Conservation (phyloP, 225 moss, liverwort and hornwort species). For the Neckera pumila region DNA sequence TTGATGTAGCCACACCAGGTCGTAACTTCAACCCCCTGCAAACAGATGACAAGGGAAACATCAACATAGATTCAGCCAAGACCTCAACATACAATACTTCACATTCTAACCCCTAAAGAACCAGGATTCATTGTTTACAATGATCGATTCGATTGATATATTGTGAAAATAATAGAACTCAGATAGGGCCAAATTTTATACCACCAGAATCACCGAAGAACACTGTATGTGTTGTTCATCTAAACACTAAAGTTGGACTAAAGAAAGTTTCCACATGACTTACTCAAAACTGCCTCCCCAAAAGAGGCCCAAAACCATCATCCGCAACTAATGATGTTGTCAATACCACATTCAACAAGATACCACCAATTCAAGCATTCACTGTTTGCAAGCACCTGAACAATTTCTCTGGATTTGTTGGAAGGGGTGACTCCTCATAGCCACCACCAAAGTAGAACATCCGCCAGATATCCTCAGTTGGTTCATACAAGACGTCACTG, state of each 20-base stretch:
- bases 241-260: no score
- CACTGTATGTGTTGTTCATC: not conserved
- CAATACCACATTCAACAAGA: not conserved
- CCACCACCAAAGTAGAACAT: constrained; percentile 58
- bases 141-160: not conserved
- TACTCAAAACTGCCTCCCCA: not conserved
- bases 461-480: constrained; percentile 3
- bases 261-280: not conserved
- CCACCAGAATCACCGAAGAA: not conserved
- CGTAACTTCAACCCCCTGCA: constrained; percentile 31
- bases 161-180: not conserved
- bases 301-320: not conserved
- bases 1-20: constrained; percentile 33
- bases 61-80: not conserved
- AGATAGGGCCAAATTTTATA: not conserved
- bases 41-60: not conserved
- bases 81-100: not conserved
- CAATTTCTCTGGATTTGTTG: not conserved
- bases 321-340: not conserved
- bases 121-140: not conserved
- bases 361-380: not conserved
- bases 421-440: constrained; percentile 31
- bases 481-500: constrained; percentile 34
- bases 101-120: not conserved
- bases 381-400: not conserved